Evolutionary conservation across 2,329 filamentous ascomycete genomes (phyloP), one percentile per base, ranked within the genome.

Genomic region (Neonectria neomacrospora): DNA sequence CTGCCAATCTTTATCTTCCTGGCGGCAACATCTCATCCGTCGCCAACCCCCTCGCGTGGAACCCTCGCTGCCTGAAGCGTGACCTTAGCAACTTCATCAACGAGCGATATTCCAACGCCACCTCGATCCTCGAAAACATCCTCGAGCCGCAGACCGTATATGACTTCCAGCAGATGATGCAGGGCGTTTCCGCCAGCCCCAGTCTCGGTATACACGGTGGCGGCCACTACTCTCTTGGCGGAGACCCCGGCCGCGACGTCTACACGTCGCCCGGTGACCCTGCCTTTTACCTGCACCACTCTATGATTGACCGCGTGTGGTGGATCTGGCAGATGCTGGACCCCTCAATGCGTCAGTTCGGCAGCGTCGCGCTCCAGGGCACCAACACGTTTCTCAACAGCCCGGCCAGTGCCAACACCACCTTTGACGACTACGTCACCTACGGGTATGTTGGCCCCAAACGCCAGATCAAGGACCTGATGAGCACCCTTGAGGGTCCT

Each of bases 121-220:
- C 71, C 2, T 72, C 76, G 45, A 71, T 80, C 12, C 71, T 76
- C 23, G 64, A 52, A 51, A 79, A 82, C 45, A 81, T 85, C 68
- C 73, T 74, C 30, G 66, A 74, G 42, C 74, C 73, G 57, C 66
- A 69, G 32, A 75, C 77, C 53, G 78, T 85, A 57, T 63, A 66
- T 12, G 73, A 75, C 47, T 85, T 85, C 72, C 81, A 85, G 73
- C 77, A 76, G 65, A 69, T 69, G 45, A 82, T 85, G 80, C 81
- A 84, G 69, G 78, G 73, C 61, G 55, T 74, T 28, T 68, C 71
- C 6, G 69, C 69, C 26, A 61, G 57, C 8, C 74, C 69, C 14
- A 72, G 67, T 3, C 70, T 73, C 7, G 74, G 76, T 65, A 74
- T 81, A 14, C 80, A 80, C 59, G 73, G 74, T 3, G 78, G 72